Base-by-base conservation (phyloP, 768 basidiomycete species). In the Hydnomerulius pinastri region DNA sequence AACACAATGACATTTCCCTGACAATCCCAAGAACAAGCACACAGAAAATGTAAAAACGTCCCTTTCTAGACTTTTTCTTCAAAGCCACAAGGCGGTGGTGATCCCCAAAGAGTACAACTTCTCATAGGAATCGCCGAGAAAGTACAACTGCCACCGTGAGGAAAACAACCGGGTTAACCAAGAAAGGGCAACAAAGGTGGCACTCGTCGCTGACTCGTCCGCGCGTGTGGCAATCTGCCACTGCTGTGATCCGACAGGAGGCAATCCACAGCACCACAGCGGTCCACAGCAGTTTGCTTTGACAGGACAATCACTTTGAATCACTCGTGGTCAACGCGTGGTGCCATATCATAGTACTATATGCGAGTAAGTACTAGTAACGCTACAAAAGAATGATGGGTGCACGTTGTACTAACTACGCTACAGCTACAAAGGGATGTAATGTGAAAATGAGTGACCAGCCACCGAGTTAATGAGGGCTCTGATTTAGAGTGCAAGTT, bases 151-250 rank as follows among this genome's bases (percentile, higher is more conserved):
- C 44, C 47, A 32, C 37, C 40, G 12, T 38, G 23, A 18, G 17
- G 8, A 32, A 32, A n/a, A n/a, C n/a, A n/a, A n/a, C n/a, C n/a
- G 8, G 32, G 32, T 35, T n/a, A n/a, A n/a, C 30, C 43, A 21
- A n/a, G 38, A 27, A 11, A 5, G 49, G 2, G 46, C 55, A 46
- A 39, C 21, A 64, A 58, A 11, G 37, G 54, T 32, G 15, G 1
- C 28, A 44, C n/a, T 27, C 18, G 6, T 21, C 20, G 51, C 48
- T 51, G 51, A 61, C 59, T 59, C 57, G 54, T 55, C 50, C 1
- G 20, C 50, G 2, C 24, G 25, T 13, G n/a, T n/a, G n/a, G n/a
- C n/a, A n/a, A n/a, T n/a, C n/a, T n/a, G 51, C 46, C 45, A 43
- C 43, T 24, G 27, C 45, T 45, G 40, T 12, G 5, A 32, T 42